Percentiles rank a stretch among this genome's conserved stretches.
phyloP scores from a whole-genome alignment of 371 early-diverging fungal genomes.

The Mortierella sp. region DNA sequence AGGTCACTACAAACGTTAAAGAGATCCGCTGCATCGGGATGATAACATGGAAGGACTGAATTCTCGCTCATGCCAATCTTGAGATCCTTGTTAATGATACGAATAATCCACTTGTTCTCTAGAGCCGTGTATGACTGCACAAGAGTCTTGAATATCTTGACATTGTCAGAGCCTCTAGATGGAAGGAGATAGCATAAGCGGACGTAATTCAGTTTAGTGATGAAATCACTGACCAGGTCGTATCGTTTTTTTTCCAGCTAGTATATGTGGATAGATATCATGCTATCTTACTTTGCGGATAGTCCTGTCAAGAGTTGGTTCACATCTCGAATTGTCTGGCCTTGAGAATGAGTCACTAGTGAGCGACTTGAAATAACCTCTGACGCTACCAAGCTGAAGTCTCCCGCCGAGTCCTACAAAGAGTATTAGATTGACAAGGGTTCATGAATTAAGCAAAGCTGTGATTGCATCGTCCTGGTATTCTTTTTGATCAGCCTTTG shows the following conservation, averaged over 20 bases:
- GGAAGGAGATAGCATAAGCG: too few relatives aligned
- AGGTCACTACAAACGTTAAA: constrained; percentile 73
- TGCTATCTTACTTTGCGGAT: constrained; percentile 22
- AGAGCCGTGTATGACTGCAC: constrained; percentile 66
- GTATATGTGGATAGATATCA: constrained; percentile 44
- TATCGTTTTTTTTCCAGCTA: constrained; percentile 54
- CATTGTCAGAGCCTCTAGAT: constrained; percentile 49
- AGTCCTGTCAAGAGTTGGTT: constrained; percentile 46
- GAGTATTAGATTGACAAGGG: background rate
- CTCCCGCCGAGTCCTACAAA: constrained; percentile 39
- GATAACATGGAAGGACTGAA: constrained; percentile 69
- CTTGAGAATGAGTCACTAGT: constrained; percentile 35
- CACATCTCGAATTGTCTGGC: constrained; percentile 60
- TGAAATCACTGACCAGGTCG: constrained; percentile 51
- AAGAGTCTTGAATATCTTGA: constrained; percentile 60
- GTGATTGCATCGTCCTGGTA: too few relatives aligned
- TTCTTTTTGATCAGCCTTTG: too few relatives aligned
- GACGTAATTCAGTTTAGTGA: constrained; percentile 4
- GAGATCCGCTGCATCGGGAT: constrained; percentile 72
- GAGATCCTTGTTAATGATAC: constrained; percentile 75
- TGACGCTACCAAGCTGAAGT: constrained; percentile 43
- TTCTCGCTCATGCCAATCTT: constrained; percentile 78
- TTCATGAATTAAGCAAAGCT: background rate
- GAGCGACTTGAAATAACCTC: constrained; percentile 45
- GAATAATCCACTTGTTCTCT: constrained; percentile 81